Evolutionary conservation across 2,329 filamentous ascomycete genomes (phyloP).

Genomic region (Calonectria crousiana): DNA sequence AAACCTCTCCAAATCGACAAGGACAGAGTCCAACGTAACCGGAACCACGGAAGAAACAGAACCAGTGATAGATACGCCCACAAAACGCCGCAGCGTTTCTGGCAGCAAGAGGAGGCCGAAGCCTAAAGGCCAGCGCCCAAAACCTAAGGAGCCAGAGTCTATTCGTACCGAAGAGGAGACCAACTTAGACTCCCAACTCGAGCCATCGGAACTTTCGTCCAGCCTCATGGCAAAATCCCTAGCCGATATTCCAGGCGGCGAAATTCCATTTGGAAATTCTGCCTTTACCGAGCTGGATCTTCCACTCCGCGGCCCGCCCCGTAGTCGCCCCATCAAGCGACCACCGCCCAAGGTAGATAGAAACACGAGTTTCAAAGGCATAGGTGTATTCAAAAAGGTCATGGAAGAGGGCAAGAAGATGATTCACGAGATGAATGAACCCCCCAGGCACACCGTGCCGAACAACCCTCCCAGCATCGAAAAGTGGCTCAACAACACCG

Average conservation of each 20-base stretch:
- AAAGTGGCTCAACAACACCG: constrained; percentile 72
- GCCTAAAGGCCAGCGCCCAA: constrained; percentile 41
- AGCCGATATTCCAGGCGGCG: constrained; percentile 64
- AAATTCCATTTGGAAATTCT: constrained; percentile 74
- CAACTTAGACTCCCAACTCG: constrained; percentile 40
- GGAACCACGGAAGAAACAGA: constrained; percentile 53
- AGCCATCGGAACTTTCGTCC: constrained; percentile 50
- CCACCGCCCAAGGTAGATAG: constrained; percentile 60
- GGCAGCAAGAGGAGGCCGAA: constrained; percentile 43
- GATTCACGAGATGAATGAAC: constrained; percentile 70
- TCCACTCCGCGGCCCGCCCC: constrained; percentile 61
- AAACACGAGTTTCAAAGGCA: constrained; percentile 68
- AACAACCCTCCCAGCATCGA: constrained; percentile 75
- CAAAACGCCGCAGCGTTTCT: constrained; percentile 48
- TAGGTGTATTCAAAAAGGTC: constrained; percentile 74
- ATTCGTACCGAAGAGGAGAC: constrained; percentile 47
- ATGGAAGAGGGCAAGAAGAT: constrained; percentile 75
- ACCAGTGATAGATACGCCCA: constrained; percentile 54
- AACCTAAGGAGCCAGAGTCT: constrained; percentile 44
- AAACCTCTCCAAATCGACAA: constrained; percentile 36
- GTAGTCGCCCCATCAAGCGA: constrained; percentile 51
- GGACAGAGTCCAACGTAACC: constrained; percentile 29
- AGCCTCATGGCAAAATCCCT: constrained; percentile 63
- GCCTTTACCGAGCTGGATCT: constrained; percentile 76
- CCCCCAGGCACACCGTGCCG: constrained; percentile 59